Evolutionary conservation across 768 basidiomycete genomes (phyloP).

Genomic region (Neoboletus subvelutipes): DNA sequence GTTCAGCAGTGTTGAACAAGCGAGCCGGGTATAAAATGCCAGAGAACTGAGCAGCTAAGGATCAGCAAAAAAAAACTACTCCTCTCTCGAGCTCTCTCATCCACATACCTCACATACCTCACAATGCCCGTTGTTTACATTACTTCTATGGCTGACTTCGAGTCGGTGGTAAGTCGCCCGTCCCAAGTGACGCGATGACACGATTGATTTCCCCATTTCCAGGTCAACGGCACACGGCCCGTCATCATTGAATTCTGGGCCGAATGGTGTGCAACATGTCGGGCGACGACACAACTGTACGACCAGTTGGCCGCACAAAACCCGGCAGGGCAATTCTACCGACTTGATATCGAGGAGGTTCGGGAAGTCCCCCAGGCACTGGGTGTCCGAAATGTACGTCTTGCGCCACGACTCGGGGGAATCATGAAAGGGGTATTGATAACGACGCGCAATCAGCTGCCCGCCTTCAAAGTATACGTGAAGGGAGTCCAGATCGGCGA

Average conservation of each 20-base stretch:
- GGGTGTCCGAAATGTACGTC: conserved; percentile 25
- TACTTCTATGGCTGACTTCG: conserved; percentile 29
- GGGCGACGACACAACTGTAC: conserved; percentile 19
- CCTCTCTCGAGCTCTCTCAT: conserved; percentile 10
- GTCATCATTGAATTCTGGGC: conserved; percentile 34
- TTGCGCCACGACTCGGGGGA: conserved; percentile 2
- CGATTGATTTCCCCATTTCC: conserved; percentile 6
- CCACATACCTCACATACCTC: conserved; percentile 13
- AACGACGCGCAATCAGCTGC: conserved; percentile 20
- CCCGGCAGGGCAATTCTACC: conserved; percentile 28
- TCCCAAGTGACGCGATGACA: conserved; percentile 1
- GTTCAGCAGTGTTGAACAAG: conserved; percentile 11
- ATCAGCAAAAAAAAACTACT: conserved; percentile 16
- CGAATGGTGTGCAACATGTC: conserved; percentile 31
- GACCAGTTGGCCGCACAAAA: conserved; percentile 29
- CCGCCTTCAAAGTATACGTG: conserved; percentile 32
- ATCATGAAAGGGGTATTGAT: conserved; percentile 19
- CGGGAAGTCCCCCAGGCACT: conserved; percentile 26
- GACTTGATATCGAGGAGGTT: conserved; percentile 31
- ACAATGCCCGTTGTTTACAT: conserved; percentile 26
- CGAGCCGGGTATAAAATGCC: conserved; percentile 31
- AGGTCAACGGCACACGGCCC: conserved; percentile 24
- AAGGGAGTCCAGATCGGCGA: conserved; percentile 32
- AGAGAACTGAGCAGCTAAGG: conserved; percentile 5
- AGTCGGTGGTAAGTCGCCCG: conserved; percentile 17